Evolutionary conservation across 257 asterid species (phyloP).

Genomic region (Ilex asprella): DNA sequence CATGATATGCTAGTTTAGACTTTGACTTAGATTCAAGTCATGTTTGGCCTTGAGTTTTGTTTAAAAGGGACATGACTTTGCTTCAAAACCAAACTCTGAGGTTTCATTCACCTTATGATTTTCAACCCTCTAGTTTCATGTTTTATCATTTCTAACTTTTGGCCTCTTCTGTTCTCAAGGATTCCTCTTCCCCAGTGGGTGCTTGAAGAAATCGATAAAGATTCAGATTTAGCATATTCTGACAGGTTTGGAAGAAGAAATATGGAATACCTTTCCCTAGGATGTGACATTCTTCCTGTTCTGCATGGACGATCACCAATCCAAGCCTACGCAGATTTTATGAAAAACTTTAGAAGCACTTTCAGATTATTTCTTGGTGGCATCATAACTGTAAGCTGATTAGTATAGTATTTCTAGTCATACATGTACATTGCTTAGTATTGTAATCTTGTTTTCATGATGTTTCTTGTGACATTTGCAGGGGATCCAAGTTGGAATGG

Average conservation of each 20-base stretch:
- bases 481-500: slow-evolving; percentile 87
- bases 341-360: slow-evolving; percentile 67
- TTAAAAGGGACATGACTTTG: not conserved
- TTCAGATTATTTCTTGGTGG: slow-evolving; percentile 63
- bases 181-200: slow-evolving; percentile 84
- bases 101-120: slow-evolving; percentile 3
- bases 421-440: not conserved
- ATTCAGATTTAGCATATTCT: slow-evolving; percentile 54
- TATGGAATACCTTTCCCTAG: slow-evolving; percentile 66
- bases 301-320: slow-evolving; percentile 70
- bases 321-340: slow-evolving; percentile 71
- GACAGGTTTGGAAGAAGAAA: slow-evolving; percentile 65
- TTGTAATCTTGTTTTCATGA: slow-evolving; percentile 12
- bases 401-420: not conserved
- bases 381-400: slow-evolving; percentile 49
- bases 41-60: not conserved
- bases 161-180: slow-evolving; percentile 39
- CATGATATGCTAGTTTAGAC: not conserved
- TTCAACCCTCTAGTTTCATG: slow-evolving; percentile 1
- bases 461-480: slow-evolving; percentile 20
- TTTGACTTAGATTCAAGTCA: not conserved
- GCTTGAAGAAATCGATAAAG: slow-evolving; percentile 55
- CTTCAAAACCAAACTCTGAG: not conserved
- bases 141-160: slow-evolving; percentile 20
- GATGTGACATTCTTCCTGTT: slow-evolving; percentile 70